phyloP scores from a whole-genome alignment of 2,329 filamentous ascomycete genomes.

The Cadophora luteo-olivacea region DNA sequence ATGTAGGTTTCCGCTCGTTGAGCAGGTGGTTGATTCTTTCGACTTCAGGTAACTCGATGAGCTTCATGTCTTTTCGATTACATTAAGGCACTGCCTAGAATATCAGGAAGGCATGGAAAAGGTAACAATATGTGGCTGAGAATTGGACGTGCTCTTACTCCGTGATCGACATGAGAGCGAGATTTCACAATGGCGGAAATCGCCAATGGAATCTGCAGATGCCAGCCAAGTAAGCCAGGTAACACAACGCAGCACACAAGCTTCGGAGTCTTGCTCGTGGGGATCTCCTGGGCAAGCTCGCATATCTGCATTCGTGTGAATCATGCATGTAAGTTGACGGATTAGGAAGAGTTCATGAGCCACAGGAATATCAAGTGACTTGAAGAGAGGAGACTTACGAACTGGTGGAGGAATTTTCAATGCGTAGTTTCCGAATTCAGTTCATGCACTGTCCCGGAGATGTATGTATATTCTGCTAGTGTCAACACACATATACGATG shows the following conservation, averaged over 20 bases:
- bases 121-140: neutral
- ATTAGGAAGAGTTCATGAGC: constrained; percentile 3
- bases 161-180: neutral
- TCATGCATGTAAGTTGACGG: neutral
- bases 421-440: neutral
- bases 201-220: neutral
- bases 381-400: neutral
- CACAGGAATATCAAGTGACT: neutral
- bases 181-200: neutral
- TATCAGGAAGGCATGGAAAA: neutral
- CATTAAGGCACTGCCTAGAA: neutral
- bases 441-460: constrained; percentile 1
- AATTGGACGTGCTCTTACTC: neutral
- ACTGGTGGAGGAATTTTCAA: neutral
- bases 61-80: neutral
- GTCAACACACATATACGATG: neutral
- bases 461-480: neutral
- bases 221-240: neutral
- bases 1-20: too few species aligned
- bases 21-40: neutral
- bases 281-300: neutral
- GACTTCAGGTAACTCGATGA: neutral
- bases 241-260: neutral
- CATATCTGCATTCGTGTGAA: neutral
- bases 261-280: neutral